Base-by-base conservation (phyloP, 225 moss, liverwort and hornwort genomes). In the Takakia lepidozioides region DNA sequence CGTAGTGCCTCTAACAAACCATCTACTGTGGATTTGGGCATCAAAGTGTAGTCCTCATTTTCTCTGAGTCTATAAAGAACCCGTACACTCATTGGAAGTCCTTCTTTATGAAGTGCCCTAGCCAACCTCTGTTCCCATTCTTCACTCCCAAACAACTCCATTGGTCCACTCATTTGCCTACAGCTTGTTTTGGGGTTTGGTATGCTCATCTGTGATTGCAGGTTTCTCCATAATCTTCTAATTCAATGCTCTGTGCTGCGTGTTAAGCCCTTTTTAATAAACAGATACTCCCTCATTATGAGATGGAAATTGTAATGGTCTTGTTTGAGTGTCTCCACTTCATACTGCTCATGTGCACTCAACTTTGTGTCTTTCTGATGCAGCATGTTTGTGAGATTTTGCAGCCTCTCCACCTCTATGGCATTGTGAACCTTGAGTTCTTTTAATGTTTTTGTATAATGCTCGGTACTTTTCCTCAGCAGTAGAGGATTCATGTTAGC, bases 351-450 rank as follows among this genome's bases (percentile, higher is more conserved):
- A 8, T 46, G 3, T 0, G 0, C 0, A 16, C 62, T 52, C 0
- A 71, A 17, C 8, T 1, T 11, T 46, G 9, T 8, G 25, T 47
- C 25, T 32, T 48, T 48, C 0, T 13, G 29, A 0, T 42, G 44
- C 0, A 70, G 46, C 32, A 59, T 4, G 4, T 1, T 5, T 10
- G 47, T 38, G 15, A 70, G 44, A 10, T 19, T 48, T 4, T 76
- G 26, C n/a, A 76, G 4, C 40, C 56, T 76, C 46, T 71, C 51
- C 16, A 25, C 2, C 55, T 76, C 66, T 1, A 48, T 47, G 37
- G 62, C 58, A 4, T 66, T 75, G 2, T 70, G 59, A 0, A 62
- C 34, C 43, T 70, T 66, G 29, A 70, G 53, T 63, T 76, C 59
- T 55, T 63, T 63, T 9, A 76, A 52, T 22, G 55, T 46, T 8